phyloP scores from a whole-genome alignment of 1,139 yeast species.

The Chernovozyma sophiae-reginae region DNA sequence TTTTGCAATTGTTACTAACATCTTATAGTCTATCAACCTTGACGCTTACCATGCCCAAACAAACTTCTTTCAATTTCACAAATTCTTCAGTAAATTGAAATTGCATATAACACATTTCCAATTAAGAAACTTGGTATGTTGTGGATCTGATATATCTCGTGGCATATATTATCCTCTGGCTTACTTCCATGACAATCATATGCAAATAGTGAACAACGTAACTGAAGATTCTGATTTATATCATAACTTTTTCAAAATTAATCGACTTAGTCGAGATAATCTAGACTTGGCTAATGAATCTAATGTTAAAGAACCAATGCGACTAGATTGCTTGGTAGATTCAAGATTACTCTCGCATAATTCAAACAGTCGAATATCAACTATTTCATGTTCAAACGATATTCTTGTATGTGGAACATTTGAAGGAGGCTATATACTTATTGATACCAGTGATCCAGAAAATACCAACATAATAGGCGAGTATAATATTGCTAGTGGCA shows the following conservation, averaged over 20 bases:
- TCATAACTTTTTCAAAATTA: slow-evolving; percentile 34
- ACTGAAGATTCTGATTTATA: slow-evolving; percentile 22
- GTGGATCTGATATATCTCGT: slow-evolving; percentile 30
- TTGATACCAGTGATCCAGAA: slow-evolving; percentile 25
- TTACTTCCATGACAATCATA: slow-evolving; percentile 30
- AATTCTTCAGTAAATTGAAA: slow-evolving; percentile 41
- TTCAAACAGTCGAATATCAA: slow-evolving; percentile 43
- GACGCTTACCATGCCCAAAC: slow-evolving; percentile 18
- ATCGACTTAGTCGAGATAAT: slow-evolving; percentile 28
- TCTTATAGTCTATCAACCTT: not conserved
- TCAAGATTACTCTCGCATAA: slow-evolving; percentile 28
- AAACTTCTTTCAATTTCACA: slow-evolving; percentile 35
- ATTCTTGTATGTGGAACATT: slow-evolving; percentile 52
- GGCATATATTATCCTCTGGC: slow-evolving; percentile 43
- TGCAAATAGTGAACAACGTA: slow-evolving; percentile 18
- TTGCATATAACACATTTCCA: slow-evolving; percentile 57
- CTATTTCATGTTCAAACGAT: slow-evolving; percentile 42
- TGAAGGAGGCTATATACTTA: slow-evolving; percentile 47
- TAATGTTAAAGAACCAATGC: slow-evolving; percentile 18
- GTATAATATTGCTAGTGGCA: slow-evolving; percentile 36
- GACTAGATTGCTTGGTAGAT: slow-evolving; percentile 35
- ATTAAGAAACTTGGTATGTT: slow-evolving; percentile 48
- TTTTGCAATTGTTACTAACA: not conserved
- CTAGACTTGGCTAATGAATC: slow-evolving; percentile 12
- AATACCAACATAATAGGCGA: slow-evolving; percentile 27